Evolutionary conservation across 495 filamentous ascomycete species (phyloP), one percentile per base, ranked within the genome.

Genomic region (Lophiostoma macrostomum): DNA sequence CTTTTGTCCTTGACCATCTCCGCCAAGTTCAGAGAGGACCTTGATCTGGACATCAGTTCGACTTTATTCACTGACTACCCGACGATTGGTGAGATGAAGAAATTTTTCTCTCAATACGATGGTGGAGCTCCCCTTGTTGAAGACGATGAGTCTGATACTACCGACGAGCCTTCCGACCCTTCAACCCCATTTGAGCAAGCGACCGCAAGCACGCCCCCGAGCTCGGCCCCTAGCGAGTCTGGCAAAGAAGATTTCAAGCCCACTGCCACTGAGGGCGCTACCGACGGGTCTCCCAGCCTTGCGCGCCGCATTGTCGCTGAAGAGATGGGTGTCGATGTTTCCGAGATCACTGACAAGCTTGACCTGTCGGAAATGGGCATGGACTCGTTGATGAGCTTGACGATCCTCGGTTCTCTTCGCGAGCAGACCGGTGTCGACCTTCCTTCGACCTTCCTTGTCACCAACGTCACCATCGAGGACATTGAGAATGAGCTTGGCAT

Each of bases 331-430:
- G 66, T 75, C 25, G 69, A 70, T 35, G 57, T 67, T 28, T 64
- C 68, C 35, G 72, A 75, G 42, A 67, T 75, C 46, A 58, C 66
- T 35, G 69, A 74, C 43, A 46, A 59, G 24, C 67, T 67, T 25
- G 69, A 71, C 29, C 64, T 73, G 19, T 65, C 69, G 23, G 69
- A 72, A 55, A 68, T 73, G 68, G 70, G 70, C 12, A 73, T 73
- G 70, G 70, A 73, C 50, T 73, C 70, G 16, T 61, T 73, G 37
- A 71, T 73, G 70, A 73, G 70, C 57, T 61, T 73, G 62, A 73
- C 70, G 36, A 71, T 73, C 48, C 64, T 76, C 8, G 66, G 70
- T 51, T 57, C 68, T 43, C 64, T 73, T 14, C 69, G 70, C n/a
- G 70, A 73, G 58, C 57, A 66, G 50, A 73, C 70, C 28, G 68